These are phyloP conservation scores for Senna tora DNA, from an alignment of 306 rosid species.

Conservation along the genomic window DNA sequence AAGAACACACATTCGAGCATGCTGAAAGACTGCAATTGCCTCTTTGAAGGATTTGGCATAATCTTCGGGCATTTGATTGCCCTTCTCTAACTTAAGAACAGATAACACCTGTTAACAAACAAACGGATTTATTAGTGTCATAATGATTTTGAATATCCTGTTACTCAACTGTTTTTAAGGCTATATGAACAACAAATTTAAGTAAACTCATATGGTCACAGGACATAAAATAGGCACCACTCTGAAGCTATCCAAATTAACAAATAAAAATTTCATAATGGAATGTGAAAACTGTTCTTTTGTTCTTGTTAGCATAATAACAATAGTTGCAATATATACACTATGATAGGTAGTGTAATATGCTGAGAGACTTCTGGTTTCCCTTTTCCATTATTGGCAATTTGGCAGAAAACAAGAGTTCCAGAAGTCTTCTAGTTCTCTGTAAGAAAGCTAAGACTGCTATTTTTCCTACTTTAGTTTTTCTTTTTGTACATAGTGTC, in stretches of 20 bases:
- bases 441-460: not conserved
- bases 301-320: not conserved
- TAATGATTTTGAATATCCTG: conserved; percentile 18
- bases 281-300: not conserved
- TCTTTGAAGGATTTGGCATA: conserved; percentile 72
- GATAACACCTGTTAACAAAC: conserved; percentile 67
- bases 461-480: not conserved
- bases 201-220: not conserved
- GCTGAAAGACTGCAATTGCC: conserved; percentile 84
- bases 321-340: not conserved
- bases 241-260: conserved; percentile 1
- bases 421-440: not conserved
- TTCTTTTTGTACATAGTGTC: not conserved
- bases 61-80: conserved; percentile 73
- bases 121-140: conserved; percentile 28
- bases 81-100: conserved; percentile 73
- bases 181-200: conserved; percentile 8
- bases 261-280: not conserved
- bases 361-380: not conserved
- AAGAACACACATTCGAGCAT: conserved; percentile 73
- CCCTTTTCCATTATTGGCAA: not conserved
- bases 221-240: not conserved
- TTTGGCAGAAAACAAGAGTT: not conserved
- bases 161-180: not conserved
- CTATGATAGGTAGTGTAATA: not conserved